These are phyloP conservation scores for Pseudopediastrum boryanum DNA, from an alignment of 139 green algal species.

Conservation along the genomic window DNA sequence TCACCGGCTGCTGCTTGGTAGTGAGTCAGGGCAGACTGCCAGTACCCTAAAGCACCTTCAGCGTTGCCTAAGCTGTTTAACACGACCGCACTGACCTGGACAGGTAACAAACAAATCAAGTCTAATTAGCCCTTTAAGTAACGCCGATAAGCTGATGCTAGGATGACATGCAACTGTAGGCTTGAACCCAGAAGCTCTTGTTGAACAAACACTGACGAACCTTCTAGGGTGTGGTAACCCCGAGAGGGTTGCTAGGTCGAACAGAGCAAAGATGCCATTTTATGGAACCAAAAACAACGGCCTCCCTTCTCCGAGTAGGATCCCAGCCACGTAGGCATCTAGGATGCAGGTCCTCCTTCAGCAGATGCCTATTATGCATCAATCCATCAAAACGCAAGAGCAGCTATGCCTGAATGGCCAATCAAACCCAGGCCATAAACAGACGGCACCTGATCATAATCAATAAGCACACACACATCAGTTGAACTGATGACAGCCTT, in stretches of 20 bases:
- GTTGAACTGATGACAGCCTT: not conserved
- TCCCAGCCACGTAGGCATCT: too few species aligned
- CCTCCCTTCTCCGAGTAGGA: too few species aligned
- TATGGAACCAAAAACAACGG: too few species aligned
- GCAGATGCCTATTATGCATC: too few species aligned
- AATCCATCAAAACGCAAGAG: too few species aligned
- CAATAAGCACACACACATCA: not conserved
- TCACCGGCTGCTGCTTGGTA: constrained; percentile 46
- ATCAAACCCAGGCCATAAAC: too few species aligned
- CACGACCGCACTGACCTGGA: not conserved
- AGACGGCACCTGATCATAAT: too few species aligned
- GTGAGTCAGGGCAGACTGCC: constrained; percentile 38
- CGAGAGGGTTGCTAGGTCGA: too few species aligned
- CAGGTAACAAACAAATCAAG: not conserved
- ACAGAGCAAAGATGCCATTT: too few species aligned
- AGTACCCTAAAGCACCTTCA: constrained; percentile 47
- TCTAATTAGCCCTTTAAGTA: not conserved
- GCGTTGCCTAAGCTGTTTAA: constrained; percentile 49
- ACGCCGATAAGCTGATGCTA: not conserved
- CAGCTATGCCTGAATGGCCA: too few species aligned
- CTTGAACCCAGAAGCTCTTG: not conserved
- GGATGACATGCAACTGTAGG: not conserved
- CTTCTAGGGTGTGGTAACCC: not conserved
- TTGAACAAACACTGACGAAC: not conserved
- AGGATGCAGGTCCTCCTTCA: too few species aligned